Conservation (phyloP, 352 stramenopile genomes). For the Phytophthora lateralis region DNA sequence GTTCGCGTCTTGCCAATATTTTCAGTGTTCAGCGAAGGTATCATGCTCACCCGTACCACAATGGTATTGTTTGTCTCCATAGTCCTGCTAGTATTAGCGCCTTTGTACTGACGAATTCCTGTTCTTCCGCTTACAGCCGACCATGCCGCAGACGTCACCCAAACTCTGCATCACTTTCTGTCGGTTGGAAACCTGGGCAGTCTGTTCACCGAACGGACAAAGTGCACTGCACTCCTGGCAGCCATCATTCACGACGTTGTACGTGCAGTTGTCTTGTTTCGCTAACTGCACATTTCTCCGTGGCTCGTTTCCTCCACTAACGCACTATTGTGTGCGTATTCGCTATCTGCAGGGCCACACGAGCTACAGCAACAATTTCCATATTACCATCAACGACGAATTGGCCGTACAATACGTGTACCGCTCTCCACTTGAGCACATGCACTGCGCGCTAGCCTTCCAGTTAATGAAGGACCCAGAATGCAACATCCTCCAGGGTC, state of each 20-base stretch:
- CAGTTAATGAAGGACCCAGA: constrained; percentile 70
- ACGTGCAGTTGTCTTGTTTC: constrained; percentile 11
- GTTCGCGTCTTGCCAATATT: background rate
- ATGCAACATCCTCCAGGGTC: constrained; percentile 74
- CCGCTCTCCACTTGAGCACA: constrained; percentile 84
- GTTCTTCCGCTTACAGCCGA: constrained; percentile 43
- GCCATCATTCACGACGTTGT: constrained; percentile 87
- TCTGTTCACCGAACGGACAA: constrained; percentile 62
- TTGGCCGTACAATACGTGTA: constrained; percentile 86
- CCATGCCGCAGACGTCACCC: constrained; percentile 84
- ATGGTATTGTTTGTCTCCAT: constrained; percentile 43
- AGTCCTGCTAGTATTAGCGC: background rate
- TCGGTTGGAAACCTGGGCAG: constrained; percentile 52
- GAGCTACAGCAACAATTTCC: constrained; percentile 89
- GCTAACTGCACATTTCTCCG: background rate
- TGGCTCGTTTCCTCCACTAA: background rate
- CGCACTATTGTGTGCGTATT: background rate
- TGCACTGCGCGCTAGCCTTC: constrained; percentile 86
- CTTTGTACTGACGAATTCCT: constrained; percentile 12
- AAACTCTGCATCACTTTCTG: constrained; percentile 80
- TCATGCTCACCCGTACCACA: constrained; percentile 84
- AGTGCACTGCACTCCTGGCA: constrained; percentile 75
- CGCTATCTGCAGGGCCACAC: constrained; percentile 67
- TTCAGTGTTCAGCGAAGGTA: constrained; percentile 66
- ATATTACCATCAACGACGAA: constrained; percentile 82